Conservation (phyloP, 805 yeast genomes). For the Wickerhamiella kurtzmanii region DNA sequence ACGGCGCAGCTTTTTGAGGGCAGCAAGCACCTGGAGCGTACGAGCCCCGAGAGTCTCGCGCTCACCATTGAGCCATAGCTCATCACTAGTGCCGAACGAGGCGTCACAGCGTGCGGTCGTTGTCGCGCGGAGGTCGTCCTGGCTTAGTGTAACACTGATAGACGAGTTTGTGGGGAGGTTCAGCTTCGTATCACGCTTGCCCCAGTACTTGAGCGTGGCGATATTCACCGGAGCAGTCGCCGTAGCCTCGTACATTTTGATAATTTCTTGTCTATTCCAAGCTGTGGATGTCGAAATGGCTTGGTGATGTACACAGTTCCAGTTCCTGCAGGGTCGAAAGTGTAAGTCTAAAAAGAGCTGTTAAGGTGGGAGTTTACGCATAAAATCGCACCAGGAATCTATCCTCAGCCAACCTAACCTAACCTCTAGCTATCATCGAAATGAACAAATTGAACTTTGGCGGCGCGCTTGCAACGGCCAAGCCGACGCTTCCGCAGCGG, state of each 20-base stretch:
- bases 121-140: slow-evolving; percentile 77
- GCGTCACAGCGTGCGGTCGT: slow-evolving; percentile 73
- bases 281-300: no score
- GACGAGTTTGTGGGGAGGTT: slow-evolving; percentile 95
- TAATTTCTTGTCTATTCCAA: background rate
- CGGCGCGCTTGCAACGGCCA: no score
- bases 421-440: no score
- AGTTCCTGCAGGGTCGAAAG: no score
- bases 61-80: slow-evolving; percentile 75
- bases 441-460: background rate
- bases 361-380: no score
- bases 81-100: slow-evolving; percentile 40
- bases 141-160: slow-evolving; percentile 85
- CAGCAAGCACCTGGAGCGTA: slow-evolving; percentile 50
- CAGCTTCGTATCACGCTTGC: slow-evolving; percentile 78
- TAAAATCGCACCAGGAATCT: no score
- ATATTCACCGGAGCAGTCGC: slow-evolving; percentile 95
- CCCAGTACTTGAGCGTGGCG: slow-evolving; percentile 99
- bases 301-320: no score
- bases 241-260: slow-evolving; percentile 37
- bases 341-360: no score
- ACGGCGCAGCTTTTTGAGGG: slow-evolving; percentile 54
- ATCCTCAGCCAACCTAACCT: background rate
- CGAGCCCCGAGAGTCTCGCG: slow-evolving; percentile 54
- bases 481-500: slow-evolving; percentile 22